phyloP scores from a whole-genome alignment of 2,329 filamentous ascomycete species.

The Microdochium bolleyi region DNA sequence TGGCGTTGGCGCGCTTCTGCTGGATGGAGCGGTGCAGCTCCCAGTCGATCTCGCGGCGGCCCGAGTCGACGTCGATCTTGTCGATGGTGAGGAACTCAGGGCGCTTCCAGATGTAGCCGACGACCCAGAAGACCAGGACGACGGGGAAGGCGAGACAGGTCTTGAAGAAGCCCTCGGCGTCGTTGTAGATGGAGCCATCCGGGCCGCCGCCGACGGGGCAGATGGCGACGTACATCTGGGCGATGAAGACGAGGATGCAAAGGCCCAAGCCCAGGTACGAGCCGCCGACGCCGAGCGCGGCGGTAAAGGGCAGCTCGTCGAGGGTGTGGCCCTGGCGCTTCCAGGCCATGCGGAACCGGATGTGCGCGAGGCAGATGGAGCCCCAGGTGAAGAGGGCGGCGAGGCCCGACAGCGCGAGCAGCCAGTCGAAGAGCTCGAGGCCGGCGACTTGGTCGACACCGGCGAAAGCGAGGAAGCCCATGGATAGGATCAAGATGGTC shows the following conservation, averaged over 20 bases:
- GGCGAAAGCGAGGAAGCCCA: slow-evolving; percentile 43
- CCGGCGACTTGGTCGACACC: slow-evolving; percentile 32
- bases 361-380: slow-evolving; percentile 60
- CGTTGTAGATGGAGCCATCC: slow-evolving; percentile 13
- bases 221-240: slow-evolving; percentile 42
- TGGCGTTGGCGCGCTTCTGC: background rate
- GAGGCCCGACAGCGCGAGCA: slow-evolving; percentile 56
- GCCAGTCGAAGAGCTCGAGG: slow-evolving; percentile 53
- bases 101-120: slow-evolving; percentile 50
- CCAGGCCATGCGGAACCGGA: slow-evolving; percentile 62
- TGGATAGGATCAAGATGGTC: slow-evolving; percentile 35
- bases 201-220: slow-evolving; percentile 12
- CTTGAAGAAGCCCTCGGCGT: slow-evolving; percentile 42
- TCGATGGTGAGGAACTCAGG: slow-evolving; percentile 45
- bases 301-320: slow-evolving; percentile 59
- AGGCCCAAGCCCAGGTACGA: slow-evolving; percentile 56
- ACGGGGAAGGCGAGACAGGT: slow-evolving; percentile 45
- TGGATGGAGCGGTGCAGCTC: slow-evolving; percentile 22
- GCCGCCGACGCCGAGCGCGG: slow-evolving; percentile 52
- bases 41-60: slow-evolving; percentile 56
- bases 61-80: slow-evolving; percentile 61
- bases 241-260: slow-evolving; percentile 46
- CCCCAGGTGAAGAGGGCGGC: slow-evolving; percentile 62
- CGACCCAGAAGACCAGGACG: slow-evolving; percentile 32
- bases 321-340: slow-evolving; percentile 48